phyloP scores from a whole-genome alignment of 495 filamentous ascomycete genomes.

The Viridothelium virens region DNA sequence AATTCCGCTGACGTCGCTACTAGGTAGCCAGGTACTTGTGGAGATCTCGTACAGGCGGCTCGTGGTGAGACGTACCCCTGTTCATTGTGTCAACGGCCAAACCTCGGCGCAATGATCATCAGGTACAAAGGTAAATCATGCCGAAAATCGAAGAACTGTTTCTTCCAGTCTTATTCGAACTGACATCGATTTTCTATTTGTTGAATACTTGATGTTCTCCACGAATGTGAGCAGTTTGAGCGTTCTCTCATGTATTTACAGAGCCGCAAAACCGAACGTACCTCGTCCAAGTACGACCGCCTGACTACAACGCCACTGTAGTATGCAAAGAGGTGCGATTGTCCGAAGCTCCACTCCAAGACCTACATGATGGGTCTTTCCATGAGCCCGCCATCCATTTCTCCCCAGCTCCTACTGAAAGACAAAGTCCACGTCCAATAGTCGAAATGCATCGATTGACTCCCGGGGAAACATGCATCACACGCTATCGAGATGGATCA shows the following conservation, averaged over 20 bases:
- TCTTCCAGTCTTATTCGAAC: too few relatives aligned
- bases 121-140: too few relatives aligned
- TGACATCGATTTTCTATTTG: too few relatives aligned
- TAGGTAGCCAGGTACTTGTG: too few relatives aligned
- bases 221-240: not conserved
- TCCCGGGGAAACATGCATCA: not conserved
- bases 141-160: too few relatives aligned
- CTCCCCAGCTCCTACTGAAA: not conserved
- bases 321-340: constrained; percentile 5
- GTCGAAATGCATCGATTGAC: not conserved
- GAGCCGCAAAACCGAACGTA: not conserved
- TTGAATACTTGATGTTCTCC: not conserved
- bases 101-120: too few relatives aligned
- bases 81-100: too few relatives aligned
- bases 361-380: not conserved
- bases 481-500: not conserved
- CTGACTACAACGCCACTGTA: constrained; percentile 7
- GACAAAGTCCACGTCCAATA: not conserved
- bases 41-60: too few relatives aligned
- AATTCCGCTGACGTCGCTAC: too few relatives aligned
- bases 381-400: not conserved
- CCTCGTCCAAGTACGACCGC: not conserved
- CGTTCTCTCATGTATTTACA: not conserved
- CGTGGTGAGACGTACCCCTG: too few relatives aligned
- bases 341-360: not conserved